These are phyloP conservation scores for Neonectria punicea DNA, from an alignment of 2,329 filamentous ascomycete genomes.

Conservation along the genomic window DNA sequence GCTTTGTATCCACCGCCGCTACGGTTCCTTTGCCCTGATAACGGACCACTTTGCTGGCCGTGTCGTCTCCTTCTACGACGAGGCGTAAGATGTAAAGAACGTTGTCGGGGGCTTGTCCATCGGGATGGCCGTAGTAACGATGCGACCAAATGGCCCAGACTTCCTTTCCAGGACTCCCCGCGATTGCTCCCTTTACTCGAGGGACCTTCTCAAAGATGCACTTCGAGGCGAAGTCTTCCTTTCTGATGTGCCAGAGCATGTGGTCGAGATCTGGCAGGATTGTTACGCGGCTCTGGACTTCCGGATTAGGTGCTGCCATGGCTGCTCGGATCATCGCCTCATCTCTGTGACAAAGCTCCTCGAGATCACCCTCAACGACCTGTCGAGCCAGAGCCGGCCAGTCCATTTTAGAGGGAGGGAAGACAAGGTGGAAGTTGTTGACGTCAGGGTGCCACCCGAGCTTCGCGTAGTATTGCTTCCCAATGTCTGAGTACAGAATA, in stretches of 20 bases:
- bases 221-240: neutral
- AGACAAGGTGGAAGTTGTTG: neutral
- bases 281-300: constrained; percentile 8
- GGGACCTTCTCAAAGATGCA: neutral
- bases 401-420: neutral
- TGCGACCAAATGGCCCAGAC: neutral
- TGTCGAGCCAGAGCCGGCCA: neutral
- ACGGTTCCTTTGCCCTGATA: accelerated
- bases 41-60: neutral
- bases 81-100: neutral
- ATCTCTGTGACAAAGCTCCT: neutral
- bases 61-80: neutral
- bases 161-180: constrained; percentile 14
- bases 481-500: neutral
- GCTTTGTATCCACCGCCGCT: neutral
- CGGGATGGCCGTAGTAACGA: neutral
- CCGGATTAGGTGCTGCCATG: neutral
- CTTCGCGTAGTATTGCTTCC: neutral
- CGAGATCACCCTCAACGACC: neutral
- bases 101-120: neutral
- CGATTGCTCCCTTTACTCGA: constrained; percentile 22
- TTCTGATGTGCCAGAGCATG: neutral
- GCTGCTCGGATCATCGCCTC: neutral
- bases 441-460: neutral
- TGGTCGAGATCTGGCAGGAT: constrained; percentile 1